phyloP scores from a whole-genome alignment of 169 alveolate species.

The Plasmodium gonderi region DNA sequence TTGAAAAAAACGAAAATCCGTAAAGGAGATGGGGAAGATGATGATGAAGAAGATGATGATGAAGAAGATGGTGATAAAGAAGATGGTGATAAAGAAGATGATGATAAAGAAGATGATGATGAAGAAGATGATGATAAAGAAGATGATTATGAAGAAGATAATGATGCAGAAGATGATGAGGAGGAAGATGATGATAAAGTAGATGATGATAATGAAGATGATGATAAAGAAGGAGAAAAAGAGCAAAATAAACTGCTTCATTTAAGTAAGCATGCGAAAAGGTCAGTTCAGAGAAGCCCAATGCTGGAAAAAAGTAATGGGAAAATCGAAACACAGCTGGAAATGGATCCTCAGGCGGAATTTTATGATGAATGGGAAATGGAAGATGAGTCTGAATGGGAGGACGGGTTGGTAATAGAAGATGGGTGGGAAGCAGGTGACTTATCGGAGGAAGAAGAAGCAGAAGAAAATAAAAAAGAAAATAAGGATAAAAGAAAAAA shows the following conservation, averaged over 20 bases:
- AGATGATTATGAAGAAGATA: background rate
- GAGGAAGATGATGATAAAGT: no score
- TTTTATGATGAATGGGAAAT: background rate
- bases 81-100: background rate
- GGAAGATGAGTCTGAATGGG: background rate
- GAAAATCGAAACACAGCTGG: no score
- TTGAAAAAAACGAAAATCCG: background rate
- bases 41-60: background rate
- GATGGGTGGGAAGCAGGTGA: background rate
- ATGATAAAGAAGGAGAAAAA: no score
- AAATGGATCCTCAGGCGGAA: background rate
- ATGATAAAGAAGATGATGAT: background rate
- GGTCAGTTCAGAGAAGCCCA: no score
- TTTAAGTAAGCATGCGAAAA: no score
- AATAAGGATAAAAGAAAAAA: background rate
- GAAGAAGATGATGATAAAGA: background rate
- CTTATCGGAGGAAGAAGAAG: background rate
- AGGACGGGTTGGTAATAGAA: constrained; percentile 1
- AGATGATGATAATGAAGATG: no score
- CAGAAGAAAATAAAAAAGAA: background rate
- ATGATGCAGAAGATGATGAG: background rate
- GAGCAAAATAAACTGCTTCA: no score
- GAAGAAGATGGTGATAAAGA: background rate
- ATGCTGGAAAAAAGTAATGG: no score
- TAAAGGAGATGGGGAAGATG: background rate